A percentile compares a stretch with the other conserved stretches of the same genome.
Conservation (phyloP, 208 protist species). For the Phytomonas francai region DNA sequence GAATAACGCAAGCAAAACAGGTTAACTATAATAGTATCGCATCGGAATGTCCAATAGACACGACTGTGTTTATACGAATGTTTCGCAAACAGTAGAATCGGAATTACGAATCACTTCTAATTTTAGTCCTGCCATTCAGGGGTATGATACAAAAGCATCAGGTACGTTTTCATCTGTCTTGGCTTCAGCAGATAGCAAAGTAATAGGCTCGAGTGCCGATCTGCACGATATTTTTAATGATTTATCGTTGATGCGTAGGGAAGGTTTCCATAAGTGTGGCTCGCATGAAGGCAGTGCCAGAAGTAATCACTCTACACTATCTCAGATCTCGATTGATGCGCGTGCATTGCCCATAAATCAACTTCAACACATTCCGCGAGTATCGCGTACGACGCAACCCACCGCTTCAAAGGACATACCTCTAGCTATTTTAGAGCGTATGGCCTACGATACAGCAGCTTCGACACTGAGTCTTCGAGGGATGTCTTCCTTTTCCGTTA, state of each 20-base stretch:
- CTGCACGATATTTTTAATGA: conserved; percentile 3
- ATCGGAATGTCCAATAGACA: not conserved
- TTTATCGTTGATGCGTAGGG: conserved; percentile 30
- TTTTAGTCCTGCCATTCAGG: not conserved
- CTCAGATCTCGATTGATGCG: not conserved
- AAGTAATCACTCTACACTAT: conserved; percentile 1
- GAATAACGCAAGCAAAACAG: not conserved
- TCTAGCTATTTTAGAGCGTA: conserved; percentile 36
- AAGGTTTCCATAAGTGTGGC: conserved; percentile 26
- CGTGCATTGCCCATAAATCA: not conserved
- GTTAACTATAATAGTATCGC: not conserved
- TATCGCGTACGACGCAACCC: conserved; percentile 2
- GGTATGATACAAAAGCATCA: not conserved
- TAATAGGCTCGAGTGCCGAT: not conserved
- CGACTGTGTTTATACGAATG: not conserved
- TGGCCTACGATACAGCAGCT: conserved; percentile 36
- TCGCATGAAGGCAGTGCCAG: not conserved
- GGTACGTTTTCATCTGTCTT: not conserved
- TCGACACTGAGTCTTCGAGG: not conserved
- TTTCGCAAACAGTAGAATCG: not conserved
- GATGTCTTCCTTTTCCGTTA: not conserved
- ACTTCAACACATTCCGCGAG: not conserved
- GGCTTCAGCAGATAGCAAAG: not conserved
- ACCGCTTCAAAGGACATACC: conserved; percentile 28
- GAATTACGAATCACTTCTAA: not conserved